These are phyloP conservation scores for Lepidium didymum DNA, from an alignment of 345 rosid genomes.

Conservation along the genomic window DNA sequence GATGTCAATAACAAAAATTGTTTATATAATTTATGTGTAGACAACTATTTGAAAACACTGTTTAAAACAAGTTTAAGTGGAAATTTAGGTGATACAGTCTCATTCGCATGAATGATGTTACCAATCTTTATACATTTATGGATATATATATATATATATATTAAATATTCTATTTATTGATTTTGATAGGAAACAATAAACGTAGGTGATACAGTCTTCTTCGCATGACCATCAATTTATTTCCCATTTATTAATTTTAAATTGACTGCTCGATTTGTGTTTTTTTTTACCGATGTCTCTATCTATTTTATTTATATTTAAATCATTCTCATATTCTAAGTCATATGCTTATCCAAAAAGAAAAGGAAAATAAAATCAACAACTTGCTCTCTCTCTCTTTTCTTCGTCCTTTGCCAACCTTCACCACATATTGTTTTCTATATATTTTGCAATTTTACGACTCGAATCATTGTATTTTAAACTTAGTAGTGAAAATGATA, in stretches of 20 bases:
- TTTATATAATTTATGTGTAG: neutral
- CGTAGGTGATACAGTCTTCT: neutral
- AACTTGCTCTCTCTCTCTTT: neutral
- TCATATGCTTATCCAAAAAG: conserved; percentile 24
- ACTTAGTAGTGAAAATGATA: conserved; percentile 13
- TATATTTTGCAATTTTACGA: neutral
- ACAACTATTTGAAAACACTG: neutral
- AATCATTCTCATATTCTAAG: conserved; percentile 13
- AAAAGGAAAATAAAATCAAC: conserved; percentile 3
- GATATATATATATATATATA: neutral
- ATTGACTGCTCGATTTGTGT: conserved; percentile 2
- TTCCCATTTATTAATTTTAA: neutral
- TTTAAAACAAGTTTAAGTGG: conserved; percentile 35
- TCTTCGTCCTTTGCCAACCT: conserved; percentile 2
- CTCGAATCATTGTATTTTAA: conserved; percentile 19
- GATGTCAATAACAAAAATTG: neutral
- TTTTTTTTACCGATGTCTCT: neutral
- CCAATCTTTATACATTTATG: neutral
- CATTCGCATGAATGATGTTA: conserved; percentile 10
- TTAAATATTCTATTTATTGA: neutral
- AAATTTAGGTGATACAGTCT: conserved; percentile 28
- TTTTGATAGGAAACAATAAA: neutral
- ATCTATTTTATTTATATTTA: conserved; percentile 3
- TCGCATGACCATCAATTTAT: conserved; percentile 14
- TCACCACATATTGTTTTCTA: conserved; percentile 18